Base-by-base conservation (phyloP, 352 stramenopile species). In the Phytophthora capsici region DNA sequence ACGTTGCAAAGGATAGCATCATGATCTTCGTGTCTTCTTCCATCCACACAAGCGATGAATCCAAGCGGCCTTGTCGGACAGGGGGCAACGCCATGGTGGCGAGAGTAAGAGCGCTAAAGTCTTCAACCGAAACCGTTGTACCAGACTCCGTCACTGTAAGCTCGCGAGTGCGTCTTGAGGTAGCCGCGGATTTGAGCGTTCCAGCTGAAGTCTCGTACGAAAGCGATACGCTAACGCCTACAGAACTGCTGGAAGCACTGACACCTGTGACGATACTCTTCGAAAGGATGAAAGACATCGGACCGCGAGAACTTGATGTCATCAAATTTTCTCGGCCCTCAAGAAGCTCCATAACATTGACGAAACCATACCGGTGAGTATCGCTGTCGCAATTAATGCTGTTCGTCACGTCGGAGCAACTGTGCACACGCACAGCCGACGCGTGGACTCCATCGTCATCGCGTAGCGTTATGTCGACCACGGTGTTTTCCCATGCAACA, bases 1-100 rank as follows among this genome's bases (percentile, higher is more conserved):
- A 88, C 8, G 84, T 92, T 20, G 82, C 80, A 53, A 94, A 92
- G 10, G 86, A 94, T 17, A 94, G n/a, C 50, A 86, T 87, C 23
- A 87, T 63, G 20, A 85, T 76, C 17, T 81, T 70, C 5, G 78
- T 82, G 56, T 93, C 76, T 30, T 82, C 70, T 55, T 93, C 82
- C 23, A 94, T 73, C 86, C 86, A 94, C 3, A 94, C 19, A 25
- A 94, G 63, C 25, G 86, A 94, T 13, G 86, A 90, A 57, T 93
- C 75, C 32, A 93, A 57, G 0, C 71, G 65, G 2, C 80, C 83
- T 20, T 55, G 51, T 45, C 69, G 52, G 46, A 84, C 77, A 47
- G 53, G 26, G 1, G 85, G 79, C 22, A 87, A 57, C 12, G 73
- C 59, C 83, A 92, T 91, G 0, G 79, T 83, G 8, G 82, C 82